Evolutionary conservation across 495 filamentous ascomycete genomes (phyloP), one percentile per base, ranked within the genome.

Genomic region (Neurospora pannonica): DNA sequence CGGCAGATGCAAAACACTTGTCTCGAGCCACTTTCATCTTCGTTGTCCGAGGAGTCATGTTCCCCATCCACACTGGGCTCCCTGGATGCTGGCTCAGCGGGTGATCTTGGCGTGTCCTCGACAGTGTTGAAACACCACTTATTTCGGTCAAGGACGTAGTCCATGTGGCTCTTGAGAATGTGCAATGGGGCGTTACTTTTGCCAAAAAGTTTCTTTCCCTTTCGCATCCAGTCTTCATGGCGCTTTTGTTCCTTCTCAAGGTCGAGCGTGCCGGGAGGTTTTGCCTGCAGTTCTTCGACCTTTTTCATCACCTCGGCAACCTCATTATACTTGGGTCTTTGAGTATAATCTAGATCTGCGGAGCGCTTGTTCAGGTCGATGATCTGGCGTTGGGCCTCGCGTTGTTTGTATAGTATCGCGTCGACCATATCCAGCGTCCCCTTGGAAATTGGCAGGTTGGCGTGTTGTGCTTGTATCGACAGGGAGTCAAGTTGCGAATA

Each of bases 211-310:
- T 98, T 98, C 84, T 99, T 99, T 38, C 96, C 96, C 77, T 94
- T 93, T 54, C 96, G 86, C 96, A 99, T 99, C 96, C 96, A 99
- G 80, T 99, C 97, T 78, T 98, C 96, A 77, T 99, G 96, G 15
- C 93, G 91, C 79, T 95, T 97, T 81, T 97, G 93, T 79, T 98
- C 94, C 76, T 93, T 94, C 79, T 99, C 96, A 31, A 99, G 87
- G 80, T 99, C 96, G 67, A 97, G 86, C 0, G 95, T 97, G 5
- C 96, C 96, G 37, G 86, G 87, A 0, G 96, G 96, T 78, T 97
- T 97, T 78, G 94, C 97, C 75, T 96, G 95, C 13, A 98, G 86
- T 72, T 95, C 92, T 75, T 92, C 90, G 19, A 99, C 83, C 71
- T 91, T 91, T 78, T 96, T 94, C 83, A 95, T 93, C 17, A 97